Evolutionary conservation across 176 grass and related monocot genomes (phyloP), one percentile per base, ranked within the genome.

Genomic region (Oryza punctata): DNA sequence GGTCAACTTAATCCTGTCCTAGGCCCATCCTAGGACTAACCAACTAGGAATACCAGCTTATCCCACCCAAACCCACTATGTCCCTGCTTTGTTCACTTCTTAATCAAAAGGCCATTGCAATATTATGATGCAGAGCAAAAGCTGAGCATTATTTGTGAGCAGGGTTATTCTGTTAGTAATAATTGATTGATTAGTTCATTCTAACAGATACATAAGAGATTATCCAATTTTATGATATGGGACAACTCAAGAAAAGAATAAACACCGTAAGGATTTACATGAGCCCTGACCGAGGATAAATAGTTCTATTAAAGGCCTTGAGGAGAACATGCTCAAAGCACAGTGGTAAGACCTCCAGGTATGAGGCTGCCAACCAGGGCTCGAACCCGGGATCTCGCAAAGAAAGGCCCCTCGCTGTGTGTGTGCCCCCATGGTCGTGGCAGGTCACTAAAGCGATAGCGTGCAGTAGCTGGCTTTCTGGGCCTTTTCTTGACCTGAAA

Each of bases 241-340:
- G 10, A 13, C 16, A 27, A n/a, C 8, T 54, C 23, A 66, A 81
- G 11, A 63, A 64, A 35, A 44, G 23, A 75, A 75, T 3, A 75
- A 59, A 81, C 19, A 7, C 23, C 32, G 52, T 75, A 14, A n/a
- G 5, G 49, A 37, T 85, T 80, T 61, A 63, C 46, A 49, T 29
- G n/a, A 84, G 78, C 38, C 28, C 84, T 63, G 65, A 37, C 30
- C 63, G 67, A 73, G n/a, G 33, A 43, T 66, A 24, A 59, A 67
- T 8, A 73, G 43, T 19, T 78, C 45, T 38, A 38, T 38, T 38
- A 8, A 38, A 38, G 37, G 37, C 37, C 37, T 38, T 38, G 37
- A 38, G 37, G 37, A 38, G 37, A 38, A 38, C 37, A 38, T 38
- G 37, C 37, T 38, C 37, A 38, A 1, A 38, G 37, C 37, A 38